phyloP scores from a whole-genome alignment of 495 filamentous ascomycete species.

The Xylaria castorea region DNA sequence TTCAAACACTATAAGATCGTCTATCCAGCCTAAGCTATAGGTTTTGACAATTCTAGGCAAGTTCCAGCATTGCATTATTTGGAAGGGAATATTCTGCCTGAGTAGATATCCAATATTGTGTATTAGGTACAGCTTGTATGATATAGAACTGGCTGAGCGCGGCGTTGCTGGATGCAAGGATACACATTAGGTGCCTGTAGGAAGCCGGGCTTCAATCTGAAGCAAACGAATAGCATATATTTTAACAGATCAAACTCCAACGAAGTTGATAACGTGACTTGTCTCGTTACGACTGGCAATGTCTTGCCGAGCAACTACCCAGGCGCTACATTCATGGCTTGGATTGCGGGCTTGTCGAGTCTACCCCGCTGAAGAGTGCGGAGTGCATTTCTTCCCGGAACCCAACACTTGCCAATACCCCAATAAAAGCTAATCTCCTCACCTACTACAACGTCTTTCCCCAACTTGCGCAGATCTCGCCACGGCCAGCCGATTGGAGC shows the following conservation, averaged over 20 bases:
- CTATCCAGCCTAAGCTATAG: slow-evolving; percentile 50
- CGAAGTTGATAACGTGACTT: not conserved
- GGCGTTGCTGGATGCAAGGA: slow-evolving; percentile 21
- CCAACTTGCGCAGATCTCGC: slow-evolving; percentile 2
- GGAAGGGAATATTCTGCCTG: not conserved
- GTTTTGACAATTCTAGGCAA: not conserved
- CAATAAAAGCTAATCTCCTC: slow-evolving; percentile 8
- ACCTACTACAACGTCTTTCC: not conserved
- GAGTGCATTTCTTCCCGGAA: not conserved
- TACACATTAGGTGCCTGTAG: not conserved
- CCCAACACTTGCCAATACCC: not conserved
- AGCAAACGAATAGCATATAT: not conserved
- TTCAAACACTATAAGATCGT: slow-evolving; percentile 67
- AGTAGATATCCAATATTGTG: slow-evolving; percentile 7
- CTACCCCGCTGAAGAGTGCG: slow-evolving; percentile 7
- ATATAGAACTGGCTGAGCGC: slow-evolving; percentile 26
- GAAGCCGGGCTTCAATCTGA: not conserved
- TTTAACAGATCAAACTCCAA: not conserved
- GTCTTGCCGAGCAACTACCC: not conserved
- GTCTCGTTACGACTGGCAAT: not conserved
- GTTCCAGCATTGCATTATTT: not conserved
- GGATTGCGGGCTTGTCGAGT: not conserved
- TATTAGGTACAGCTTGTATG: slow-evolving; percentile 21
- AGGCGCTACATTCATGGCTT: not conserved
- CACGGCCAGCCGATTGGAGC: slow-evolving; percentile 14